phyloP scores from a whole-genome alignment of 2,329 filamentous ascomycete species.

The Madurella fahalii region DNA sequence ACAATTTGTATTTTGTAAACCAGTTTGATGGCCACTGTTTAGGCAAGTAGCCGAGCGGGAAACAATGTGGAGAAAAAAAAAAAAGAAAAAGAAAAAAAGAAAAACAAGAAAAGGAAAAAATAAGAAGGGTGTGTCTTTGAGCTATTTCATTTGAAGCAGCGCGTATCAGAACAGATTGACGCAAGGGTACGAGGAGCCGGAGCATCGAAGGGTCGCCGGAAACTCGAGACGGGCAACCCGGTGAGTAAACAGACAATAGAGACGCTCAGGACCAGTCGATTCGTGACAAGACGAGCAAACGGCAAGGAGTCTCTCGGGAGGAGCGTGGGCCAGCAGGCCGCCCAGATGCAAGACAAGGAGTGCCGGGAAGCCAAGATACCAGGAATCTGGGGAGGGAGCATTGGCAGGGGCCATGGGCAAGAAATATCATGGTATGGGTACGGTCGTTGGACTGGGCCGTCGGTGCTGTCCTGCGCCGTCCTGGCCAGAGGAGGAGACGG shows the following conservation, averaged over 20 bases:
- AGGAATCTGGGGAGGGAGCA: conserved; percentile 12
- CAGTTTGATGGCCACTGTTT: conserved; percentile 23
- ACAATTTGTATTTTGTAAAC: conserved; percentile 19
- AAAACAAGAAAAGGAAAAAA: no score
- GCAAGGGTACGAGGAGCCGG: conserved; percentile 34
- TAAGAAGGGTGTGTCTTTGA: conserved; percentile 36
- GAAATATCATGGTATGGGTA: conserved; percentile 10
- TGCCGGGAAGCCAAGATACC: conserved; percentile 15
- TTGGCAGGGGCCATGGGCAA: conserved; percentile 12
- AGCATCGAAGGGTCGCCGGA: conserved; percentile 19
- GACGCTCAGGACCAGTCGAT: conserved; percentile 19
- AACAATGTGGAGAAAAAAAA: conserved; percentile 40
- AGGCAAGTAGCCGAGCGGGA: conserved; percentile 40
- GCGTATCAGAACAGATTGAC: conserved; percentile 44
- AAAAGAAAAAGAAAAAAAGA: conserved; percentile 35
- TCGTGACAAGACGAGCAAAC: conserved; percentile 7
- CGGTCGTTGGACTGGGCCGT: background rate
- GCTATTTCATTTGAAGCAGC: conserved; percentile 43
- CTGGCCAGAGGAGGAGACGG: conserved; percentile 1
- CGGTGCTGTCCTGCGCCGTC: conserved; percentile 3
- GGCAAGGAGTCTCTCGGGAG: conserved; percentile 10
- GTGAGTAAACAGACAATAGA: conserved; percentile 14
- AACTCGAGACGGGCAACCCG: conserved; percentile 16
- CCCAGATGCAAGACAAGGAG: conserved; percentile 14
- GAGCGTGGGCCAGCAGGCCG: conserved; percentile 10